Base-by-base conservation (phyloP, 2,329 filamentous ascomycete species). In the Ophiocordyceps australis region DNA sequence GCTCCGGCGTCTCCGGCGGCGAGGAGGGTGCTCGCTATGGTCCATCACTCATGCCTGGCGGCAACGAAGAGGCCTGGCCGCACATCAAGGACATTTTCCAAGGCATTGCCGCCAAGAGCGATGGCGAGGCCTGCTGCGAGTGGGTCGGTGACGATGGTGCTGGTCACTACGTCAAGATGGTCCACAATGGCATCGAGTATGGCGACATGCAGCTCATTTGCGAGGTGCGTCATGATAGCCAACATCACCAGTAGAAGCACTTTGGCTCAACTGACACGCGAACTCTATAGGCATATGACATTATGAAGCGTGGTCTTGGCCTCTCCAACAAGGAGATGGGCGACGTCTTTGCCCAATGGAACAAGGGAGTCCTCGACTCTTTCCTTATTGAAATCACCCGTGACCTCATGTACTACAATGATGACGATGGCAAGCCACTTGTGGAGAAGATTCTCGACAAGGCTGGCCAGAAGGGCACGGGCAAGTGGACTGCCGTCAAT, bases 151-250 rank as follows among this genome's bases (percentile, higher is more conserved):
- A 95, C 61, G 83, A 95, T 59, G 89, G 89, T 73, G 81, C 89
- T 61, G 89, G 89, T 45, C 89, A 98, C 75, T 98, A 94, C 69
- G 86, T 98, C 67, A 98, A 98, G 80, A 98, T 98, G 89, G 89
- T 98, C 37, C 89, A 98, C 77, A 98, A 98, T 63, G 89, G 89
- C 71, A 98, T 98, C 46, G 89, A 98, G 65, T 98, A 98, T 55
- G 89, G 89, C 74, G 89, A 98, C 65, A 98, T 98, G 89, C 89
- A 98, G 69, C 71, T 98, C 49, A 98, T 98, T 55, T 91, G 78
- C 60, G 89, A 98, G 75, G 86, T 93, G 61, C 44, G 70, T 30
- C 15, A 13, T 8, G 21, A 7, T n/a, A 8, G 14, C 5, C 9
- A 7, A 9, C 11, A 14, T 10, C 17, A 15, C 17, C 22, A 12